Percentiles rank a stretch among this genome's conserved stretches.
These are phyloP conservation scores for Peniophora sp. DNA, from an alignment of 1,284 basidiomycete species.

Conservation along the genomic window DNA sequence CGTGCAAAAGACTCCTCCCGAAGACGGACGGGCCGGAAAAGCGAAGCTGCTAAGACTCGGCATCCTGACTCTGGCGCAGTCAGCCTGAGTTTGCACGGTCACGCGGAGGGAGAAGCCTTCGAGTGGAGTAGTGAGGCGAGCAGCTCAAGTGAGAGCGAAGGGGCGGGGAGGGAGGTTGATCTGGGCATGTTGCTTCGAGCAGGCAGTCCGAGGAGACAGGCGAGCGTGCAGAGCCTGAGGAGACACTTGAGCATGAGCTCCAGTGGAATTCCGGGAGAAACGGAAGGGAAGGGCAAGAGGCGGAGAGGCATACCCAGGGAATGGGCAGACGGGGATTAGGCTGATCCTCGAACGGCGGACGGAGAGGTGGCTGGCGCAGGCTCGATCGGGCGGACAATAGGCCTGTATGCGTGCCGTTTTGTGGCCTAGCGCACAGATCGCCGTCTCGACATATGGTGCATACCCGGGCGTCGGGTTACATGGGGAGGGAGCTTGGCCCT, in stretches of 20 bases:
- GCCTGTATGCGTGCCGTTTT: no score
- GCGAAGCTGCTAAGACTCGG: conserved; percentile 4
- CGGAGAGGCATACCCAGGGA: conserved; percentile 17
- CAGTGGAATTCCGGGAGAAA: conserved; percentile 2
- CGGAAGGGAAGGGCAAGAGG: background rate
- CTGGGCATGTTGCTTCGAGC: conserved; percentile 46
- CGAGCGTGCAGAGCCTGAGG: conserved; percentile 33
- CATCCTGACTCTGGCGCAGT: conserved; percentile 8
- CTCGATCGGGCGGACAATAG: no score
- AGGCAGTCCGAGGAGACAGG: conserved; percentile 57
- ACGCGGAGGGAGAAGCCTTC: conserved; percentile 28
- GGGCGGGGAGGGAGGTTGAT: conserved; percentile 57
- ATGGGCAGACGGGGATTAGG: conserved; percentile 6
- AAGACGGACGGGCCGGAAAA: conserved; percentile 9
- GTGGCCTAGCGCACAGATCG: no score
- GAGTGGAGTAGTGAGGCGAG: conserved; percentile 17
- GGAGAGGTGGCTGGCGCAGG: background rate
- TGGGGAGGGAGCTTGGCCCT: no score
- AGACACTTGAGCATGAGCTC: conserved; percentile 7
- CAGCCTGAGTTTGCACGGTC: conserved; percentile 32
- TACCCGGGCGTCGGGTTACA: no score
- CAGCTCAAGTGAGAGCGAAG: conserved; percentile 26
- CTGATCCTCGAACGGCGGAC: background rate
- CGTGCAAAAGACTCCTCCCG: background rate
- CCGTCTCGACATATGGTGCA: no score